Evolutionary conservation across 176 grass and related monocot genomes (phyloP), one percentile per base, ranked within the genome.

Genomic region (Oropetium thomaeum): DNA sequence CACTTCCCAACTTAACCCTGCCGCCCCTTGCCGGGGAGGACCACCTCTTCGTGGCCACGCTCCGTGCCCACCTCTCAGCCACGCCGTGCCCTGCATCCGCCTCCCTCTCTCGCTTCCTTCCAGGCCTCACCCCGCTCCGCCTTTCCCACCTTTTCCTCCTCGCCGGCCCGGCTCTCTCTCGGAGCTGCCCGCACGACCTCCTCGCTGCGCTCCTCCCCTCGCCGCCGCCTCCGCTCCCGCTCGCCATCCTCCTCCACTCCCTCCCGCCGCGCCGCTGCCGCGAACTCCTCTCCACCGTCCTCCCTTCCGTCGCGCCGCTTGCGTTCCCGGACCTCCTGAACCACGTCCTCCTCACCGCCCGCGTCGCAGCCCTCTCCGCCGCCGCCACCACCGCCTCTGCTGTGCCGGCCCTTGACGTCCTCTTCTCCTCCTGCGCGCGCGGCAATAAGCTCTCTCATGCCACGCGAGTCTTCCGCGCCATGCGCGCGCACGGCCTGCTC

Each of bases 401-500:
- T 0, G 79, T 89, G 10, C 79, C 80, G 27, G 65, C 92, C 31
- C 78, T 93, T 47, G 70, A 89, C 64, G 67, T 89, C 31, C 65
- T 97, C 67, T 97, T 97, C 83, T 88, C 87, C 19, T 33, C 65
- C 8, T 93, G 85, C 39, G 85, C 93, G n/a, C 85, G 83, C 30
- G 19, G 20, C 33, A 82, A 79, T 32, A 93, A 93, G 90, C 67
- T 97, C 7, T 80, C 90, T n/a, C 65, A 76, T 15, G 93, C 93
- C 15, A 93, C 85, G 10, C 83, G 89, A 43, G 15, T 79, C 37
- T 93, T 91, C 70, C 69, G 70, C 40, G 75, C 58, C 57, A 97
- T 97, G 93, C 69, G 85, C 54, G 83, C 70, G 62, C 87, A 93
- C 27, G 88, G 88, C 3, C 62, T 97, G 38, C 83, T 91, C 37